A percentile compares a stretch with the other conserved stretches of the same genome.
Conservation (phyloP, 257 asterid species). For the Gentiana straminea region DNA sequence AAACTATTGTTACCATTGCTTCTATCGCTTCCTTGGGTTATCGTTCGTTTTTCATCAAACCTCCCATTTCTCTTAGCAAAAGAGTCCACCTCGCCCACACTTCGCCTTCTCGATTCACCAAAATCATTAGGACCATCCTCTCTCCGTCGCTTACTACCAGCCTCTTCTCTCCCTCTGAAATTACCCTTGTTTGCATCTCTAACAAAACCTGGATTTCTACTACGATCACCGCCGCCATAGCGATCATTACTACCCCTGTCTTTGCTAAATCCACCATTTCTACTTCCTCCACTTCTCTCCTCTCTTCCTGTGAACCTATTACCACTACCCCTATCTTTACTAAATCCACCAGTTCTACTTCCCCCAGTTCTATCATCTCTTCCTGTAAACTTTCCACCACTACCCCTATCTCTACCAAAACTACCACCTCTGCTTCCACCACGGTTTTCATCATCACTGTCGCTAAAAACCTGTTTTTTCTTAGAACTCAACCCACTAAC, state of each 20-base stretch:
- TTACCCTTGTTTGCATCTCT: too few relatives aligned
- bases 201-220: too few relatives aligned
- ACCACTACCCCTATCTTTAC: conserved; percentile 10
- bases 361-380: conserved; percentile 31
- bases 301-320: conserved; percentile 2
- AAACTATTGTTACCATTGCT: conserved; percentile 6
- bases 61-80: conserved; percentile 27
- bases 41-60: conserved; percentile 15
- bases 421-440: conserved; percentile 13
- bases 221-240: too few relatives aligned
- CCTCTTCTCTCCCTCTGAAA: too few relatives aligned
- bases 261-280: too few relatives aligned
- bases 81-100: conserved; percentile 18
- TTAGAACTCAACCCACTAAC: conserved; percentile 69
- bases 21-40: conserved; percentile 16
- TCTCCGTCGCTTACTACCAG: too few relatives aligned
- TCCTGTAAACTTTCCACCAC: conserved; percentile 5
- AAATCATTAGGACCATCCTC: too few relatives aligned
- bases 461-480: conserved; percentile 53
- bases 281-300: too few relatives aligned
- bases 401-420: conserved; percentile 13
- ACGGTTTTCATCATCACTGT: conserved; percentile 43
- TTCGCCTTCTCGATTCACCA: conserved; percentile 19
- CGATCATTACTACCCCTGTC: too few relatives aligned
- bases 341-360: conserved; percentile 27